Percentiles rank a stretch among this genome's conserved stretches.
Conservation (phyloP, 371 early-diverging fungal genomes). For the Rhizopus sp. region DNA sequence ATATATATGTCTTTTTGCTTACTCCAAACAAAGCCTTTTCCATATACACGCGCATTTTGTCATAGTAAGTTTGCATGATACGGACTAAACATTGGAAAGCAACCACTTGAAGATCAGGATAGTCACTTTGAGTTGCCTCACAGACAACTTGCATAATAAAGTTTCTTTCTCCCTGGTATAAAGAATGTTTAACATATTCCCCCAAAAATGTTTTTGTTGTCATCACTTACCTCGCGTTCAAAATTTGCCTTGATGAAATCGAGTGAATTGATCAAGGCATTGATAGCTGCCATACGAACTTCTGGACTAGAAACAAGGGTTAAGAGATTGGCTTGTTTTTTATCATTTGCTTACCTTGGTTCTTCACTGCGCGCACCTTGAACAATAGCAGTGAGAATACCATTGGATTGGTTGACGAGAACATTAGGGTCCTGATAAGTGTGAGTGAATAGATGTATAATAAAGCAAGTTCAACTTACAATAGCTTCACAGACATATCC, state of each 20-base stretch:
- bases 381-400: conserved; percentile 90
- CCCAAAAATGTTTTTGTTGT: neutral
- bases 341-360: conserved; percentile 42
- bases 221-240: conserved; percentile 64
- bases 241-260: conserved; percentile 93
- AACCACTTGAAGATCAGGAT: conserved; percentile 74
- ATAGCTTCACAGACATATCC: conserved; percentile 91
- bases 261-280: conserved; percentile 90
- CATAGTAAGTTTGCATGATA: conserved; percentile 95
- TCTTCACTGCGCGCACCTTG: conserved; percentile 92
- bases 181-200: neutral
- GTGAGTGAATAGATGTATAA: neutral
- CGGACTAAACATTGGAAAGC: conserved; percentile 95
- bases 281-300: conserved; percentile 86
- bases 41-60: conserved; percentile 94
- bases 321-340: neutral
- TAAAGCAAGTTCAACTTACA: conserved; percentile 44
- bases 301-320: conserved; percentile 54
- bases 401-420: conserved; percentile 77
- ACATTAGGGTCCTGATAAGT: conserved; percentile 69
- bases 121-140: conserved; percentile 86
- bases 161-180: conserved; percentile 81
- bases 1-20: conserved; percentile 24
- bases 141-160: conserved; percentile 98
- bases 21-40: conserved; percentile 90